phyloP scores from a whole-genome alignment of 1,284 basidiomycete genomes.

The Leccinum variabile region DNA sequence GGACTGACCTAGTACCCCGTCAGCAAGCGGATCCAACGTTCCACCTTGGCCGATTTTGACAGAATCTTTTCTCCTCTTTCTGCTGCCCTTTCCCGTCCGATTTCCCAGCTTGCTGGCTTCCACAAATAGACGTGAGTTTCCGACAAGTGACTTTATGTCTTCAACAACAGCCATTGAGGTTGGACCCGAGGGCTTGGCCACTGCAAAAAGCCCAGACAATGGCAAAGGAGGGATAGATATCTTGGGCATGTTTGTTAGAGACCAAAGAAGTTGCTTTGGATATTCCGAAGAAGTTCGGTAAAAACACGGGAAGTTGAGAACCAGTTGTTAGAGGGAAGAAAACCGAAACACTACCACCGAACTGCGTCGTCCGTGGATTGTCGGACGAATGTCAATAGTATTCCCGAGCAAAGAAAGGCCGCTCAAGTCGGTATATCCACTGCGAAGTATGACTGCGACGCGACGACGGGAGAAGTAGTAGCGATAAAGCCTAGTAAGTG shows the following conservation, averaged over 20 bases:
- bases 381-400: not conserved
- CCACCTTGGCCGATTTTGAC: conserved; percentile 91
- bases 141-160: conserved; percentile 79
- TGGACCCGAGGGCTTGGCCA: conserved; percentile 85
- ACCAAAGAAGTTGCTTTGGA: conserved; percentile 1
- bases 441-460: not conserved
- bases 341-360: not conserved
- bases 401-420: not conserved
- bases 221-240: conserved; percentile 53
- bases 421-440: not conserved
- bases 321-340: not conserved
- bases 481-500: not conserved
- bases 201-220: conserved; percentile 78
- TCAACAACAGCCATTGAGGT: conserved; percentile 93
- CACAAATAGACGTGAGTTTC: conserved; percentile 80
- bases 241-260: conserved; percentile 60
- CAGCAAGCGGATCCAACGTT: conserved; percentile 96
- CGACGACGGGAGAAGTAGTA: no score
- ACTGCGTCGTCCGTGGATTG: not conserved
- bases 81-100: conserved; percentile 40
- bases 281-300: not conserved
- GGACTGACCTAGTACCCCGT: conserved; percentile 77
- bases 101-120: conserved; percentile 53
- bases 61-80: conserved; percentile 43
- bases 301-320: not conserved